Conservation (phyloP, 2,329 filamentous ascomycete species). For the Fusarium sterilihyphosum region DNA sequence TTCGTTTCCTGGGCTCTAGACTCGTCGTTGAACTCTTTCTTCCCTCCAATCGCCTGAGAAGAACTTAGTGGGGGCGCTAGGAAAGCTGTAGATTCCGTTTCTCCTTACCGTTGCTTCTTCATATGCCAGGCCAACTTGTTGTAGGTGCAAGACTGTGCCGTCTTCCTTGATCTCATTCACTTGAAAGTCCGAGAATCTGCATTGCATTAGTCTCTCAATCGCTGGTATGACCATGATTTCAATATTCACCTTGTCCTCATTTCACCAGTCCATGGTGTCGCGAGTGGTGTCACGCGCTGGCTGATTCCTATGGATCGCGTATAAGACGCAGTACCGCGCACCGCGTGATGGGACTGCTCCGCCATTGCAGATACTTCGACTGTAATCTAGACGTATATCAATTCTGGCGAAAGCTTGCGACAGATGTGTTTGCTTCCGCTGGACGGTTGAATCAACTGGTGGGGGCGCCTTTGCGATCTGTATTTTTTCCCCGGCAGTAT, state of each 20-base stretch:
- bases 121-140: conserved; percentile 51
- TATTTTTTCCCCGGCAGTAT: conserved; percentile 42
- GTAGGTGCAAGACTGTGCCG: conserved; percentile 80
- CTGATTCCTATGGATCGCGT: conserved; percentile 53
- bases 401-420: conserved; percentile 17
- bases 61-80: conserved; percentile 17
- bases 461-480: conserved; percentile 37
- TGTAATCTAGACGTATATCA: neutral
- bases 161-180: conserved; percentile 87
- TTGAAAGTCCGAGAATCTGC: conserved; percentile 87
- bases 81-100: neutral
- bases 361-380: conserved; percentile 41
- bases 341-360: conserved; percentile 45
- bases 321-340: conserved; percentile 47
- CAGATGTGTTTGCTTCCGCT: conserved; percentile 26
- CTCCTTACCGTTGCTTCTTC: conserved; percentile 29
- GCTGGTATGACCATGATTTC: neutral
- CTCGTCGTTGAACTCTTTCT: conserved; percentile 24
- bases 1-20: conserved; percentile 18
- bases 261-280: conserved; percentile 52
- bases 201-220: conserved; percentile 24
- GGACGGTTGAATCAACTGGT: conserved; percentile 5
- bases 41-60: conserved; percentile 21
- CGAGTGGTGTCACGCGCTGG: conserved; percentile 51
- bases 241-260: conserved; percentile 50